These are phyloP conservation scores for Colletotrichum sublineola DNA, from an alignment of 2,329 filamentous ascomycete species.

Conservation along the genomic window DNA sequence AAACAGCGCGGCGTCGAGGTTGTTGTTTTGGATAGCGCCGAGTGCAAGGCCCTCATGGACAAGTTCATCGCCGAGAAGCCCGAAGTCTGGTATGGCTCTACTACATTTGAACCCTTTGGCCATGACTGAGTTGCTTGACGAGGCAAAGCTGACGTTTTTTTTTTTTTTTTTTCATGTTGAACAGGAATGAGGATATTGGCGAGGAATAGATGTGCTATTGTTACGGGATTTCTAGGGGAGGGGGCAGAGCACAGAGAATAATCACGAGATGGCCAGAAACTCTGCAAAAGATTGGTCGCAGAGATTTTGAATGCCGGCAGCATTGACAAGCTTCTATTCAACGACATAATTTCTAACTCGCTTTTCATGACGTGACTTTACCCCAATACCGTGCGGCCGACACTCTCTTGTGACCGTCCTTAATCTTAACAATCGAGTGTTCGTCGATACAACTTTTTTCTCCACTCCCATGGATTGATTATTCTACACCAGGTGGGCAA, in stretches of 20 bases:
- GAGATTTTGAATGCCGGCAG: not conserved
- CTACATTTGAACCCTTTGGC: too few species aligned
- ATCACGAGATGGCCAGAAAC: not conserved
- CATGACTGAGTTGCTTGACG: not conserved
- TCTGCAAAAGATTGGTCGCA: not conserved
- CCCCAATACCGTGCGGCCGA: not conserved
- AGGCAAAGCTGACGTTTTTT: not conserved
- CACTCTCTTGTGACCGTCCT: not conserved
- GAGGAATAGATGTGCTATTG: slow-evolving; percentile 19
- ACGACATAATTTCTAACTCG: slow-evolving; percentile 30
- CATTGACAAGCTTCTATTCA: slow-evolving; percentile 38
- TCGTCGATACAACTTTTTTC: not conserved
- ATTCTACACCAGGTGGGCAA: slow-evolving; percentile 17
- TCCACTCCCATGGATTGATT: slow-evolving; percentile 3
- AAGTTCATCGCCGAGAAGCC: slow-evolving; percentile 80
- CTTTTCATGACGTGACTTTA: not conserved
- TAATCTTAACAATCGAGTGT: slow-evolving; percentile 7
- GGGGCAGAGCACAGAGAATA: not conserved
- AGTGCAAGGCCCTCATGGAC: slow-evolving; percentile 78
- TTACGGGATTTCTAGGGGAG: too few species aligned
- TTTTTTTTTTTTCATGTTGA: not conserved
- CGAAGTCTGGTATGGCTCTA: slow-evolving; percentile 72
- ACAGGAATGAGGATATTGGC: slow-evolving; percentile 40
- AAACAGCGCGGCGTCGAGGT: slow-evolving; percentile 78
- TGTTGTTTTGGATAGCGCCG: slow-evolving; percentile 74